These are phyloP conservation scores for Cyberlindnera veronae DNA, from an alignment of 805 yeast species.

Conservation along the genomic window DNA sequence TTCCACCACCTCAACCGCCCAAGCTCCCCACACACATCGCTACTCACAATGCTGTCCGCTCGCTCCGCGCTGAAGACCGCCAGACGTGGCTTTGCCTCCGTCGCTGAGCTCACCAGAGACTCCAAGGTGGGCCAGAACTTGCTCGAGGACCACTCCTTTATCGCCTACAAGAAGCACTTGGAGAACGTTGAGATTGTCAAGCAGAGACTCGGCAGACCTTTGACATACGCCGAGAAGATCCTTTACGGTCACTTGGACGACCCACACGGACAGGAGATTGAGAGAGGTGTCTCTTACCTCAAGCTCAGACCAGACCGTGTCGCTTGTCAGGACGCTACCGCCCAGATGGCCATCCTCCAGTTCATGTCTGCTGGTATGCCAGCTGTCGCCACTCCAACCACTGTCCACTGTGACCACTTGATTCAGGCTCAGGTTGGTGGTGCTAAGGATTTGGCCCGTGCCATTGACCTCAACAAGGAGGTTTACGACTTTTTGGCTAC, in stretches of 20 bases:
- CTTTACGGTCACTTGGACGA: conserved; percentile 87
- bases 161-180: conserved; percentile 86
- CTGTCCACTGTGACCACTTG: conserved; percentile 97
- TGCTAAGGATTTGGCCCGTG: conserved; percentile 70
- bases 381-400: conserved; percentile 85
- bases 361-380: conserved; percentile 96
- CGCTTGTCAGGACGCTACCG: conserved; percentile 99
- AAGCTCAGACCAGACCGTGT: conserved; percentile 96
- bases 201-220: conserved; percentile 77
- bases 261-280: conserved; percentile 77
- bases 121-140: conserved; percentile 78
- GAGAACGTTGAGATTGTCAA: conserved; percentile 86
- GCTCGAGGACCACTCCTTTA: conserved; percentile 78
- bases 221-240: conserved; percentile 93
- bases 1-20: background rate
- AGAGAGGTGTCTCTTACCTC: conserved; percentile 60
- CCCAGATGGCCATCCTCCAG: conserved; percentile 98
- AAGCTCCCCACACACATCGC: background rate
- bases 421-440: conserved; percentile 97
- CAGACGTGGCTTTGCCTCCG: conserved; percentile 40
- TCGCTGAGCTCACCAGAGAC: conserved; percentile 48
- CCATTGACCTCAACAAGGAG: conserved; percentile 85
- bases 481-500: conserved; percentile 92
- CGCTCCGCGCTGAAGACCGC: conserved; percentile 17
- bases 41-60: conserved; percentile 19